A percentile compares a stretch with the other conserved stretches of the same genome.
Conservation (phyloP, 2,329 filamentous ascomycete species). For the Fusarium penzigii region DNA sequence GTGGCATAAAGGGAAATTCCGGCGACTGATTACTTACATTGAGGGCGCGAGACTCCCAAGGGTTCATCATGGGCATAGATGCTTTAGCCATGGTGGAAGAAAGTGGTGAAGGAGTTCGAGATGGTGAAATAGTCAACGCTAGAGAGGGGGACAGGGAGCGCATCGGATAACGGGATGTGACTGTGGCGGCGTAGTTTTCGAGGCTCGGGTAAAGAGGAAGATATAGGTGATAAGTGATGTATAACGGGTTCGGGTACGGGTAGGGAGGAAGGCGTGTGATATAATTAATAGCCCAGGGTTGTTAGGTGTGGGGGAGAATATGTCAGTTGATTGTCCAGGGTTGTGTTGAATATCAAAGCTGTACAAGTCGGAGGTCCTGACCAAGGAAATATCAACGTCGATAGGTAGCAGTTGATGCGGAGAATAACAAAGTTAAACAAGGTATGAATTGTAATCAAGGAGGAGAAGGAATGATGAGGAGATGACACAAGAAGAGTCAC, state of each 20-base stretch:
- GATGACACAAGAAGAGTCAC: neutral
- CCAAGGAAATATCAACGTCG: neutral
- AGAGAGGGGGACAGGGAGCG: neutral
- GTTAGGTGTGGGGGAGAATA: too few relatives aligned
- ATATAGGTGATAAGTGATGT: too few relatives aligned
- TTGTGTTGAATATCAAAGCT: neutral
- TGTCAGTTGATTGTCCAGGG: too few relatives aligned
- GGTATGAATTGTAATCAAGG: neutral
- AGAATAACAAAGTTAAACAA: neutral
- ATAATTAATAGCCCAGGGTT: too few relatives aligned
- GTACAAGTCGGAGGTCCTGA: neutral
- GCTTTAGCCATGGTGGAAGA: neutral
- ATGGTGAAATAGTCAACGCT: neutral
- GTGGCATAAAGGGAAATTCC: neutral
- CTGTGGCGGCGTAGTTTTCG: too few relatives aligned
- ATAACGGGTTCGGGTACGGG: too few relatives aligned
- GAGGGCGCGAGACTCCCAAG: neutral
- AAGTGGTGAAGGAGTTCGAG: neutral
- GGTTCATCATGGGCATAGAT: neutral
- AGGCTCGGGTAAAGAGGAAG: too few relatives aligned
- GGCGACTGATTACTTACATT: neutral
- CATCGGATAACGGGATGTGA: neutral
- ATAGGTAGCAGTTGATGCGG: neutral
- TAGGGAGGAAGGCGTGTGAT: too few relatives aligned
- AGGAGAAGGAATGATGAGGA: neutral